Evolutionary conservation across 352 stramenopile genomes (phyloP).

Genomic region (Phytophthora palmivora): DNA sequence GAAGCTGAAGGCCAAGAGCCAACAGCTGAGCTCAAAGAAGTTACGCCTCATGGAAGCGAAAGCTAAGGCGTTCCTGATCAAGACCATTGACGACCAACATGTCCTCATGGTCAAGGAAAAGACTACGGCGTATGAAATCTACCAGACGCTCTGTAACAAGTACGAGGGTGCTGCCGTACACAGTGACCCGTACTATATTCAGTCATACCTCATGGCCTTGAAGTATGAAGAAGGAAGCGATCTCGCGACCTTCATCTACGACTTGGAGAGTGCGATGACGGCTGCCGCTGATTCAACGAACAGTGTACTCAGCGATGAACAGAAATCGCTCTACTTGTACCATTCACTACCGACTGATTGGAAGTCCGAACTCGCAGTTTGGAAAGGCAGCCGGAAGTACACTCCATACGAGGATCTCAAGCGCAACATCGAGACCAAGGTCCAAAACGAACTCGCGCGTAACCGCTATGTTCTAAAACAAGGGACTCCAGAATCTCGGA

Average conservation of each 20-base stretch:
- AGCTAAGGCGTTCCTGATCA: slow-evolving; percentile 2
- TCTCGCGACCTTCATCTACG: no score
- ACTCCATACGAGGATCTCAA: not conserved
- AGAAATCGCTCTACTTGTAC: not conserved
- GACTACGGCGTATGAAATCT: not conserved
- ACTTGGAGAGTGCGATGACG: slow-evolving; percentile 5
- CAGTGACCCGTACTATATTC: slow-evolving; percentile 8
- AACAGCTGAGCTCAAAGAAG: not conserved
- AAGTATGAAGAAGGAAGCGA: no score
- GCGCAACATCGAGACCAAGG: slow-evolving; percentile 13
- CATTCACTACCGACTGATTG: no score
- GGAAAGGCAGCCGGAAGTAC: no score
- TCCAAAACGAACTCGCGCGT: slow-evolving; percentile 1
- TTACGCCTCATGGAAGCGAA: not conserved
- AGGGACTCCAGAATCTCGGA: no score
- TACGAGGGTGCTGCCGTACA: not conserved
- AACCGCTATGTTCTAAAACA: no score
- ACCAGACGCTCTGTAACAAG: not conserved
- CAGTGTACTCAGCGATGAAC: not conserved
- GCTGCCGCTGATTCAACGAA: not conserved
- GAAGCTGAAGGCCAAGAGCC: slow-evolving; percentile 1
- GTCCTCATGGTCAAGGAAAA: slow-evolving; percentile 7
- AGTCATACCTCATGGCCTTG: not conserved
- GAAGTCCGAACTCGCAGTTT: no score
- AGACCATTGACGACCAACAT: slow-evolving; percentile 12